Evolutionary conservation across 2,329 filamentous ascomycete genomes (phyloP), one percentile per base, ranked within the genome.

Genomic region (Neocucurbitaria cava): DNA sequence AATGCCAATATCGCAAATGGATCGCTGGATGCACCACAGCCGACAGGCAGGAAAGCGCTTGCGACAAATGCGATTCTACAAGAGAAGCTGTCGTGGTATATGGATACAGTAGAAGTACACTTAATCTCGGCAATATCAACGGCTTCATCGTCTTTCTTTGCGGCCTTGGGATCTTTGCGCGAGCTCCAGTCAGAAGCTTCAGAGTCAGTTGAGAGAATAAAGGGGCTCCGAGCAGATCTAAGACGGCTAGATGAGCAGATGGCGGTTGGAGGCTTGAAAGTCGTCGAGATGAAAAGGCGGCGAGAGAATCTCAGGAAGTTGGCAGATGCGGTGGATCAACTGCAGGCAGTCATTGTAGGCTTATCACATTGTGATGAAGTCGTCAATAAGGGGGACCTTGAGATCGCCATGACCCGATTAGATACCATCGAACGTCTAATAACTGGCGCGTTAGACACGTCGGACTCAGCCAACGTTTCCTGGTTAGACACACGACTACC

Each of bases 11-110:
- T 76, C 4, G 75, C 80, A 3, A 90, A 88, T 72, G 87, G 86
- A 5, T 81, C 79, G 46, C 78, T 83, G 0, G 77, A 83, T 20
- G 83, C 83, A 10, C 87, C 90, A 7, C 73, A 79, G 39, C 74
- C 77, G 17, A 76, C 78, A 11, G 82, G 81, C 8, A 86, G 94
- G 56, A 98, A 97, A 73, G 90, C 91, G 1, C 81, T 99, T 24
- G 94, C 94, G 7, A 97, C 93, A 0, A 99, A 99, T 76, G 95
- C 95, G 0, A 99, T 99, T 54, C 76, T 99, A 31, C 95, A 99
- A 73, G 95, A 99, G 76, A 99, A 99, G 76, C 81, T 99, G 11
- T 98, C 95, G 0, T 99, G 95, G 95, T 99, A 99, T 75, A 96
- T 99, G 92, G 95, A 99, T 73, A 99, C 95, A 0, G 92, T 99